Evolutionary conservation across 148 eudicot genomes (phyloP).

Genomic region (Rhododendron griersonianum): DNA sequence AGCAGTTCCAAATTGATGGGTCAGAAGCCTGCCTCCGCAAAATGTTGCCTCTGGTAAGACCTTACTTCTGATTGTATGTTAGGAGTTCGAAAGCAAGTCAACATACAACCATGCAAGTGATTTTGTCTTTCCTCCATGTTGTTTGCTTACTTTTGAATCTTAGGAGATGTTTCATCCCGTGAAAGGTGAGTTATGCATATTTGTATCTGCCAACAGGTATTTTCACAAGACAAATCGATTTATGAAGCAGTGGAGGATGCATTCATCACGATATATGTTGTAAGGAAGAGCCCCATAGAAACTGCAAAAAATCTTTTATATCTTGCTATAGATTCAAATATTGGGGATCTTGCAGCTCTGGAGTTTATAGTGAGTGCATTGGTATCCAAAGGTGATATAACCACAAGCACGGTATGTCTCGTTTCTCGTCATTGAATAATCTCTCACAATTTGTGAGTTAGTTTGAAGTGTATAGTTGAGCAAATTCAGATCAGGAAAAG

Average conservation of each 20-base stretch:
- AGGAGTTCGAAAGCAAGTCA: background rate
- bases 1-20: constrained; percentile 92
- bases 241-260: constrained; percentile 97
- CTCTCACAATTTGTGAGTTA: background rate
- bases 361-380: constrained; percentile 74
- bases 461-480: background rate
- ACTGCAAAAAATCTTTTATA: constrained; percentile 77
- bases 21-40: constrained; percentile 88
- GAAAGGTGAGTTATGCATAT: background rate
- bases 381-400: constrained; percentile 82
- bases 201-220: constrained; percentile 49
- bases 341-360: constrained; percentile 93
- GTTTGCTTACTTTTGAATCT: background rate
- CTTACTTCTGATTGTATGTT: constrained; percentile 9
- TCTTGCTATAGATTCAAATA: constrained; percentile 79
- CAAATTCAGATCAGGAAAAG: background rate
- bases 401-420: constrained; percentile 60
- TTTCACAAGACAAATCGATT: constrained; percentile 91
- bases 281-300: constrained; percentile 73
- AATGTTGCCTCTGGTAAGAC: constrained; percentile 90
- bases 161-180: background rate
- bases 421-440: background rate
- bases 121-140: background rate
- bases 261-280: constrained; percentile 63
- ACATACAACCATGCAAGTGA: background rate